Evolutionary conservation across 1,139 yeast genomes (phyloP).

Genomic region (Lodderomyces oxycetoniae): DNA sequence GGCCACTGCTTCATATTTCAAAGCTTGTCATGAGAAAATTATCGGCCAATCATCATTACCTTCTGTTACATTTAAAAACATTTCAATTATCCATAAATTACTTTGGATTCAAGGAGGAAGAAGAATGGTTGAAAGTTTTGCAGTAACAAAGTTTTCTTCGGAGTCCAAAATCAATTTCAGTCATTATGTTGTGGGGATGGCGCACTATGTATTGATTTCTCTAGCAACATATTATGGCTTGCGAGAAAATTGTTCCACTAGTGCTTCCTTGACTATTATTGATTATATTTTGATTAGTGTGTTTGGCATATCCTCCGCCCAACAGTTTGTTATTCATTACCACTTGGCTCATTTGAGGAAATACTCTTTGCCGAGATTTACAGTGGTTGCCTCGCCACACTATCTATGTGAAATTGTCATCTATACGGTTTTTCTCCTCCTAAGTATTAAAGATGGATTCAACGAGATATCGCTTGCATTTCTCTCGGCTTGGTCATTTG

Average conservation of each 20-base stretch:
- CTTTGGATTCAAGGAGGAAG: slow-evolving; percentile 55
- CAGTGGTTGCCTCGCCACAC: slow-evolving; percentile 65
- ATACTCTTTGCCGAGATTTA: slow-evolving; percentile 57
- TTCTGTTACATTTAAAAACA: slow-evolving; percentile 14
- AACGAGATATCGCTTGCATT: slow-evolving; percentile 16
- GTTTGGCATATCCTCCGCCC: slow-evolving; percentile 44
- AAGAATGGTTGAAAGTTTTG: slow-evolving; percentile 57
- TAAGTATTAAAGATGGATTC: slow-evolving; percentile 16
- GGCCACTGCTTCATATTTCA: slow-evolving; percentile 9
- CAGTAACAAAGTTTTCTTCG: slow-evolving; percentile 44
- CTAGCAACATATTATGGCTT: slow-evolving; percentile 18
- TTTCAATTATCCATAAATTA: slow-evolving; percentile 17
- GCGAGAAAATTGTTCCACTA: slow-evolving; percentile 10
- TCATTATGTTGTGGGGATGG: slow-evolving; percentile 72
- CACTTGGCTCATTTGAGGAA: slow-evolving; percentile 59
- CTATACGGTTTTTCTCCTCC: slow-evolving; percentile 39
- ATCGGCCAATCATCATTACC: slow-evolving; percentile 7
- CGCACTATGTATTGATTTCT: slow-evolving; percentile 50
- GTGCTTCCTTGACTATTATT: slow-evolving; percentile 9
- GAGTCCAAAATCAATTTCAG: slow-evolving; percentile 62
- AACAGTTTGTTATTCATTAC: slow-evolving; percentile 57
- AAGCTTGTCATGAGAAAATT: slow-evolving; percentile 5
- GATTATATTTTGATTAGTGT: slow-evolving; percentile 19
- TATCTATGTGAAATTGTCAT: slow-evolving; percentile 71
- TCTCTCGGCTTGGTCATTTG: slow-evolving; percentile 47